Conservation (phyloP, 2,329 filamentous ascomycete genomes). For the Colletotrichum sp. region DNA sequence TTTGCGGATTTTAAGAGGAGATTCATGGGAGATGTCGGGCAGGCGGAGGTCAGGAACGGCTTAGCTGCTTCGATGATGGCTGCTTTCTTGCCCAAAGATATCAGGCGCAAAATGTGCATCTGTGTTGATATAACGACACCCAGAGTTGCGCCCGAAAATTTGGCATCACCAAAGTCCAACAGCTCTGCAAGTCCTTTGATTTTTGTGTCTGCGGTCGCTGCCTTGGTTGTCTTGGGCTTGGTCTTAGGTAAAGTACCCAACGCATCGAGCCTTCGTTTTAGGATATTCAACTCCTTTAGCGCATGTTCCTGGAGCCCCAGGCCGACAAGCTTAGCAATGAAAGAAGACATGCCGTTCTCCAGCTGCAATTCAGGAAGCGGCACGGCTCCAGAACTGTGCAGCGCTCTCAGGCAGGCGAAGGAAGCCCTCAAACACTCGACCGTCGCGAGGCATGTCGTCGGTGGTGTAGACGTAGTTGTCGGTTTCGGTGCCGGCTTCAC, state of each 20-base stretch:
- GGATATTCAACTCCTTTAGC: conserved; percentile 67
- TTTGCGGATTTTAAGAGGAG: conserved; percentile 57
- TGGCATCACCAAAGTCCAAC: conserved; percentile 61
- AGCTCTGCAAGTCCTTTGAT: conserved; percentile 61
- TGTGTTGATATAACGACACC: conserved; percentile 68
- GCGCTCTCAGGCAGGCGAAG: conserved; percentile 66
- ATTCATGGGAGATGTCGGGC: conserved; percentile 61
- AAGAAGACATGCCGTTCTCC: conserved; percentile 74
- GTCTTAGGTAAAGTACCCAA: background rate
- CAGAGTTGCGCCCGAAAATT: conserved; percentile 49
- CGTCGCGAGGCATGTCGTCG: conserved; percentile 56
- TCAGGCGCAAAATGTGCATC: conserved; percentile 66
- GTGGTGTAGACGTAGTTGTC: conserved; percentile 28
- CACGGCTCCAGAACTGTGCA: conserved; percentile 59
- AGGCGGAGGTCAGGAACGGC: conserved; percentile 57
- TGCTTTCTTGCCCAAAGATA: conserved; percentile 65
- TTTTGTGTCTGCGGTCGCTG: background rate
- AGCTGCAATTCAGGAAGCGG: conserved; percentile 69
- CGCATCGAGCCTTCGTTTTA: conserved; percentile 68
- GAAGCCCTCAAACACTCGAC: conserved; percentile 74
- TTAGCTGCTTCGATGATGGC: conserved; percentile 62
- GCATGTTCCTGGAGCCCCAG: conserved; percentile 72
- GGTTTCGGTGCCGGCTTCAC: conserved; percentile 35
- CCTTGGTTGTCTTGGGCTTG: background rate
- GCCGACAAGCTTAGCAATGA: conserved; percentile 69